These are phyloP conservation scores for Linaria vulgaris DNA, from an alignment of 257 asterid species.

Conservation along the genomic window DNA sequence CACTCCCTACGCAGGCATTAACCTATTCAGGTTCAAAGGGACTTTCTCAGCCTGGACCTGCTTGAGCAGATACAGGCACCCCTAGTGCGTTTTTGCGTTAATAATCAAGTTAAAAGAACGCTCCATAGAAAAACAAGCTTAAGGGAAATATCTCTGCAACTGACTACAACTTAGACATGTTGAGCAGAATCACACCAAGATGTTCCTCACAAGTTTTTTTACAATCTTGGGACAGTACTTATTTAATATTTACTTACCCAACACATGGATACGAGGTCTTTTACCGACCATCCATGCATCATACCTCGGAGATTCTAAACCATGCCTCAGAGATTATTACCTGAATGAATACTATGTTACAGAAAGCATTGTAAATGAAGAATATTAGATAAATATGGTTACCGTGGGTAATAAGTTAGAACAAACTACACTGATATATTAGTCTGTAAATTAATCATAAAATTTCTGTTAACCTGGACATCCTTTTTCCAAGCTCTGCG, in stretches of 20 bases:
- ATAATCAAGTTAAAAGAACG: constrained; percentile 29
- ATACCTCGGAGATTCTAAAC: constrained; percentile 21
- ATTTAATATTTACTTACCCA: constrained; percentile 50
- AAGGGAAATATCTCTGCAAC: neutral
- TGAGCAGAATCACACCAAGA: constrained; percentile 31
- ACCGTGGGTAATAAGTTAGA: too few species aligned
- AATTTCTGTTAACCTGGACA: constrained; percentile 61
- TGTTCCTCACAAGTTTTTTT: constrained; percentile 28
- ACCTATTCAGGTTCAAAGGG: constrained; percentile 99
- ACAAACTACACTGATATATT: too few species aligned
- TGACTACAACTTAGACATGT: neutral
- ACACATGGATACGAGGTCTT: constrained; percentile 36
- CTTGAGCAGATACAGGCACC: constrained; percentile 77
- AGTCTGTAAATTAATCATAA: too few species aligned
- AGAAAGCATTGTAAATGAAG: neutral
- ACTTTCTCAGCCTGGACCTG: constrained; percentile 92
- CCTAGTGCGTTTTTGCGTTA: constrained; percentile 88
- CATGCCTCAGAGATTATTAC: constrained; percentile 38
- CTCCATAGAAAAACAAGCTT: constrained; percentile 14
- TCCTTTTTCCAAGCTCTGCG: constrained; percentile 97
- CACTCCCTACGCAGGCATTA: constrained; percentile 99
- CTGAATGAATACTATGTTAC: constrained; percentile 32
- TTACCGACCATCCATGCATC: constrained; percentile 16
- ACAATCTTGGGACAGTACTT: constrained; percentile 41
- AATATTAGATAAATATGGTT: neutral